A percentile compares a stretch with the other conserved stretches of the same genome.
These are phyloP conservation scores for Aechmea fasciata DNA, from an alignment of 176 grass and related monocot species.

Conservation along the genomic window DNA sequence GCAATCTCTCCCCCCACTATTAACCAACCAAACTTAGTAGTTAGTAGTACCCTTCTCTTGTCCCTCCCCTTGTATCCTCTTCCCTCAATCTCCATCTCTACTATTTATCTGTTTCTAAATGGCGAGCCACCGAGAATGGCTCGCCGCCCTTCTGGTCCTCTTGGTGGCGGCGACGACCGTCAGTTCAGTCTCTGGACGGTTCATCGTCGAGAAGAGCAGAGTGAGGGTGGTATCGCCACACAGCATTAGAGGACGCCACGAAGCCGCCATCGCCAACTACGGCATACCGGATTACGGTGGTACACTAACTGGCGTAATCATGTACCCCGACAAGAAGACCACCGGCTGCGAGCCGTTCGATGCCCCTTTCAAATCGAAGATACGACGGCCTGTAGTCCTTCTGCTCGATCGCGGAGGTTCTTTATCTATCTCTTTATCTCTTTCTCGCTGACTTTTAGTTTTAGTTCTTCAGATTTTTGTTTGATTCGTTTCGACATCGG, in stretches of 20 bases:
- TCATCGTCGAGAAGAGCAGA: constrained; percentile 78
- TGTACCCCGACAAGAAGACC: constrained; percentile 41
- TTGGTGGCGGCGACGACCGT: constrained; percentile 3
- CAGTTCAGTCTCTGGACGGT: constrained; percentile 32
- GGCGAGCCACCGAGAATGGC: constrained; percentile 15
- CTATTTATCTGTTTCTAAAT: constrained; percentile 2
- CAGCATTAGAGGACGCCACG: constrained; percentile 39
- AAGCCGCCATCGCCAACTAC: constrained; percentile 84
- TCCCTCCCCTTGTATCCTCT: constrained; percentile 1
- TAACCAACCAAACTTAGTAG: background rate
- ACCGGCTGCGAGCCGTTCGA: constrained; percentile 44
- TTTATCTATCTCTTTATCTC: background rate
- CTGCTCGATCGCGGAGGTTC: constrained; percentile 86
- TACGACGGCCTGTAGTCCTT: constrained; percentile 54
- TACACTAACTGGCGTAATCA: constrained; percentile 50
- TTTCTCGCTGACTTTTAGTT: constrained; percentile 2
- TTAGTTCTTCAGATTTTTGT: background rate
- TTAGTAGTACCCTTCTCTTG: background rate
- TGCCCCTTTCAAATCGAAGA: constrained; percentile 35
- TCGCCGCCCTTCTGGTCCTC: constrained; percentile 20
- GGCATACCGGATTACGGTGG: constrained; percentile 84
- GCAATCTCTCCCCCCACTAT: background rate
- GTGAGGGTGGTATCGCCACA: constrained; percentile 55
- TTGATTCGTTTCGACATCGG: constrained; percentile 4
- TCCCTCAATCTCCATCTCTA: constrained; percentile 16